Conservation (phyloP, 78 protist species). For the Corallochytrium limacisporum region DNA sequence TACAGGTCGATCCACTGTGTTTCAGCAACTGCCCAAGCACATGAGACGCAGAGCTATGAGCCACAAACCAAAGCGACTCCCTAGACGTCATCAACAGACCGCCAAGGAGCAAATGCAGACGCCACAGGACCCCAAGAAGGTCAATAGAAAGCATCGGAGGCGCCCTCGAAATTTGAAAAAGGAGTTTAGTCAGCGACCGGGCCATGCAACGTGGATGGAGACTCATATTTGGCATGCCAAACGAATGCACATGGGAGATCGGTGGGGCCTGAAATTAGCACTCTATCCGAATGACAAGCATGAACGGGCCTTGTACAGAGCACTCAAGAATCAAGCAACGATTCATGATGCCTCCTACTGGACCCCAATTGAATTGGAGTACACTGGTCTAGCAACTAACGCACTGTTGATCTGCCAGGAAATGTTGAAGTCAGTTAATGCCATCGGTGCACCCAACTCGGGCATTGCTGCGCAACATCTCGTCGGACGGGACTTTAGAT, state of each 20-base stretch:
- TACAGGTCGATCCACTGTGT: slow-evolving; percentile 40
- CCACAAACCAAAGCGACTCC: slow-evolving; percentile 41
- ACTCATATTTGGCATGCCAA: slow-evolving; percentile 73
- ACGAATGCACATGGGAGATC: slow-evolving; percentile 42
- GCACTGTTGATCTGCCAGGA: no score
- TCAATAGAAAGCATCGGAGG: slow-evolving; percentile 18
- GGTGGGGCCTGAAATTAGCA: slow-evolving; percentile 22
- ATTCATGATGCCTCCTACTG: no score
- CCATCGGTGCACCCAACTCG: no score
- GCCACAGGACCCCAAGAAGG: no score
- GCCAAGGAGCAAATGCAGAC: slow-evolving; percentile 29
- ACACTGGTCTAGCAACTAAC: no score
- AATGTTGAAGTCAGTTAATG: no score
- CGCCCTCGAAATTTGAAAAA: not conserved
- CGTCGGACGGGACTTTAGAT: no score
- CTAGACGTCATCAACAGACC: slow-evolving; percentile 28
- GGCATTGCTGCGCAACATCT: no score
- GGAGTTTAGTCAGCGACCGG: slow-evolving; percentile 6
- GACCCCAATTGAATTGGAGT: no score
- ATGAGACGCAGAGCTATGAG: slow-evolving; percentile 62
- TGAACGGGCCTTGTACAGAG: not conserved
- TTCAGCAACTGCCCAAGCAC: slow-evolving; percentile 58
- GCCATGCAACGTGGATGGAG: slow-evolving; percentile 50
- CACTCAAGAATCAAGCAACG: no score
- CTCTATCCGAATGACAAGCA: not conserved